A percentile compares a stretch with the other conserved stretches of the same genome.
Conservation (phyloP, 306 rosid species). For the Acacia acuminata region DNA sequence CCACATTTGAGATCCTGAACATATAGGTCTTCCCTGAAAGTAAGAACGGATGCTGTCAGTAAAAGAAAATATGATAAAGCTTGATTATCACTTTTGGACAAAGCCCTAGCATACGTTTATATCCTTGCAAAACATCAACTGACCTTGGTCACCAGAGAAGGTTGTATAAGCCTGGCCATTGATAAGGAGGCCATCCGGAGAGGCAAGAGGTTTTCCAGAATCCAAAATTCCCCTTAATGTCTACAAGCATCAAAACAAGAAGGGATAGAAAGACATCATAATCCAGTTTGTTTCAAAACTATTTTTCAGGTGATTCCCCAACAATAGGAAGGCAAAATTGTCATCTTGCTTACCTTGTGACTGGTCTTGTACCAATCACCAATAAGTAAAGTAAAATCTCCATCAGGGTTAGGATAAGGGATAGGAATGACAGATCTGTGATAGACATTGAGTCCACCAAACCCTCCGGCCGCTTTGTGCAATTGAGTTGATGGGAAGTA, state of each 20-base stretch:
- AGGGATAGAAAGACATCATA: not conserved
- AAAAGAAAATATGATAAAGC: not conserved
- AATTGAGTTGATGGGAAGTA: constrained; percentile 88
- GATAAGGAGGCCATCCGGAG: constrained; percentile 82
- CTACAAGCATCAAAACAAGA: constrained; percentile 44
- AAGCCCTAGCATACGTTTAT: not conserved
- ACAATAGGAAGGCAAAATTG: not conserved
- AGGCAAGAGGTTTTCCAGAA: constrained; percentile 83
- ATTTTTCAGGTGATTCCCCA: not conserved
- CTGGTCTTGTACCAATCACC: constrained; percentile 88
- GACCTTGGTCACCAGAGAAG: constrained; percentile 83
- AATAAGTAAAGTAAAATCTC: constrained; percentile 81
- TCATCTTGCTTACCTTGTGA: constrained; percentile 59
- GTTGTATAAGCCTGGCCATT: constrained; percentile 69
- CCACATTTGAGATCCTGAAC: constrained; percentile 90
- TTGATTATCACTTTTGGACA: not conserved
- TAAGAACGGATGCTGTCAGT: constrained; percentile 7
- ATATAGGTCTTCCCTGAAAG: constrained; percentile 86
- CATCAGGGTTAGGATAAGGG: constrained; percentile 79
- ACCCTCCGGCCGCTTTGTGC: constrained; percentile 93
- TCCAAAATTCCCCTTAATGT: constrained; percentile 58
- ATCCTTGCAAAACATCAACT: not conserved
- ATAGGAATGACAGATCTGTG: constrained; percentile 75
- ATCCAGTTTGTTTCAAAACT: not conserved
- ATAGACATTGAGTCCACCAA: constrained; percentile 81